Percentiles rank a stretch among this genome's conserved stretches.
Evolutionary conservation across 2,329 filamentous ascomycete species (phyloP).

Genomic region (Pyrenophora graminea): DNA sequence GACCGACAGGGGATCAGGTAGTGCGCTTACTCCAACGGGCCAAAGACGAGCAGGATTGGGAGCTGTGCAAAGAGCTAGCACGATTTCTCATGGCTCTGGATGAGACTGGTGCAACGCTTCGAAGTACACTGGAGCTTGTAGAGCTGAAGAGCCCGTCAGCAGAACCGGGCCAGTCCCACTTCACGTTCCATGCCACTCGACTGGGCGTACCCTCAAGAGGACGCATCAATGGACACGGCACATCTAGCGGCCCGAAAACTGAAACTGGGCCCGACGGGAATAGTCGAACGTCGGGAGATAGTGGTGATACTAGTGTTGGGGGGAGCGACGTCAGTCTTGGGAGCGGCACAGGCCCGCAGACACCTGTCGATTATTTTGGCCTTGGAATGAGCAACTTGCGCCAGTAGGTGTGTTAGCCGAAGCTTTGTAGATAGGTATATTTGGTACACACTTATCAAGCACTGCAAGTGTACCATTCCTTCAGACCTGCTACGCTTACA

Average conservation of each 20-base stretch:
- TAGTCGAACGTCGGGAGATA: constrained; percentile 18
- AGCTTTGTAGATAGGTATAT: background rate
- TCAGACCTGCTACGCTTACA: background rate
- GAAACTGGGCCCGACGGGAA: constrained; percentile 4
- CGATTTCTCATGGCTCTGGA: constrained; percentile 95
- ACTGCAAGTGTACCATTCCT: background rate
- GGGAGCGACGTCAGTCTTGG: constrained; percentile 18
- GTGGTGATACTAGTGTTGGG: constrained; percentile 23
- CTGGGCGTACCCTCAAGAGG: constrained; percentile 32
- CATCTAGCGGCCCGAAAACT: background rate
- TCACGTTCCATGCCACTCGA: constrained; percentile 37
- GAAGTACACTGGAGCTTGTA: constrained; percentile 66
- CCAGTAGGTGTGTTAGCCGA: constrained; percentile 1
- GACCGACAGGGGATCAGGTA: constrained; percentile 72
- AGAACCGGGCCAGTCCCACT: constrained; percentile 34
- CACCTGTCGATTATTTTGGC: constrained; percentile 29
- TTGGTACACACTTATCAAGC: background rate
- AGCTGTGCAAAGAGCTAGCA: constrained; percentile 91
- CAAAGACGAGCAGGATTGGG: constrained; percentile 87
- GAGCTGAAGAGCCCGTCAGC: constrained; percentile 42
- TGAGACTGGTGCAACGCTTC: constrained; percentile 77
- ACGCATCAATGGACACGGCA: constrained; percentile 7
- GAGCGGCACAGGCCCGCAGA: constrained; percentile 12
- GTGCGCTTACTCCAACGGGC: constrained; percentile 80
- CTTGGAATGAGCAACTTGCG: constrained; percentile 16